Base-by-base conservation (phyloP, 208 protist genomes). In the Acanthamoeba sp. region DNA sequence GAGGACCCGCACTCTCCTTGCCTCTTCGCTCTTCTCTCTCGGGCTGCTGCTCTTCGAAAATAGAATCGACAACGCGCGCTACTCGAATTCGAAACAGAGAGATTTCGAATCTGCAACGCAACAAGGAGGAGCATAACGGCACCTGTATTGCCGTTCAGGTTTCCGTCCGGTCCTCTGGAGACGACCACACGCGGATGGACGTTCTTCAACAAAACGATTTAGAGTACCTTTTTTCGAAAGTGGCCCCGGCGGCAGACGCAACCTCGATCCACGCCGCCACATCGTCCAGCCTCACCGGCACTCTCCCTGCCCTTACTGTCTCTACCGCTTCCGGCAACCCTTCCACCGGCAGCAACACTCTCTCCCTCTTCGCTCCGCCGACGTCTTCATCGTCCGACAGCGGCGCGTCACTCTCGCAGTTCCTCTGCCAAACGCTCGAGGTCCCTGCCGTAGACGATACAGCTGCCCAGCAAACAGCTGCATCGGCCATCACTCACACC, bases 181-280 rank as follows among this genome's bases (percentile, higher is more conserved):
- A 10, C 57, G 57, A 64, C 57, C 57, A 22, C 27, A 9, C 57
- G 27, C 66, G 24, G 66, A 76, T 76, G 66, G 66, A 76, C 66
- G 66, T 76, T 34, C 66, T 76, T 22, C 66, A 76, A 42, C 66
- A 76, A 29, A 76, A 76, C 66, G 66, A 76, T 42, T 29, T 76
- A 27, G 66, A 76, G 18, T 76, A 76, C n/a, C 66, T 76, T 20
- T 76, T 76, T 32, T 34, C 66, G 0, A 76, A 76, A 40, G 66
- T 76, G 20, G 66, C 36, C 34, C 66, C 66, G 29, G 40, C 66
- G n/a, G 66, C 66, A 32, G 36, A 34, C 14, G n/a, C 66, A 32
- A 76, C 29, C 66, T 45, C 36, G 0, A 32, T 27, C 32, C 2
- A 34, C 66, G 32, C 66, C 24, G 18, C 66, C 66, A 4, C 66